Conservation (phyloP, 2,329 filamentous ascomycete species). For the Neopestalotiopsis sp. region DNA sequence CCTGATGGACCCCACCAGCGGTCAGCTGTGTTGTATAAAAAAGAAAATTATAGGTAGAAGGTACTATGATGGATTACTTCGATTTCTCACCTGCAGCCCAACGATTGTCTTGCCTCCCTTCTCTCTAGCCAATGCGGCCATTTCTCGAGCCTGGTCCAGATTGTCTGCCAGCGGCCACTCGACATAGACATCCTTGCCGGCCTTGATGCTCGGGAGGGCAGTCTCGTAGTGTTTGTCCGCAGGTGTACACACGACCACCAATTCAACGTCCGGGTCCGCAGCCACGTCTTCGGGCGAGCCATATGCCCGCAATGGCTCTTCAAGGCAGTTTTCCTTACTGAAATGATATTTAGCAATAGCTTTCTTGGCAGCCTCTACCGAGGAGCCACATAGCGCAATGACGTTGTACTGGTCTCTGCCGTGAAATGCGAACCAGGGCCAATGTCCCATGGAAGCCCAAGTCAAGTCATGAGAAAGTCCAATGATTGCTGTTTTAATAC, state of each 20-base stretch:
- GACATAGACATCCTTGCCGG: constrained; percentile 57
- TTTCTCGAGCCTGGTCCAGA: constrained; percentile 42
- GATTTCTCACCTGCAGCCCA: constrained; percentile 38
- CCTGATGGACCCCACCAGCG: neutral
- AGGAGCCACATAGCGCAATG: constrained; percentile 57
- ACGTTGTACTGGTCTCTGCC: constrained; percentile 51
- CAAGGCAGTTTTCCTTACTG: too few relatives aligned
- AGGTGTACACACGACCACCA: constrained; percentile 58
- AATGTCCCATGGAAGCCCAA: constrained; percentile 61
- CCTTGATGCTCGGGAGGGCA: constrained; percentile 50
- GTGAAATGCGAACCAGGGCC: constrained; percentile 60
- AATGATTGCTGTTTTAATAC: constrained; percentile 58
- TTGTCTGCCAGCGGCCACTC: constrained; percentile 63
- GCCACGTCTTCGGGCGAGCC: constrained; percentile 53
- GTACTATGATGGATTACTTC: too few relatives aligned
- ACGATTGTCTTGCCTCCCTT: constrained; percentile 47
- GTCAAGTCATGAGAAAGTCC: constrained; percentile 58
- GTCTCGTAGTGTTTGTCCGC: constrained; percentile 57
- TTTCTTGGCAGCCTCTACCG: constrained; percentile 44
- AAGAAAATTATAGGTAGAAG: too few relatives aligned
- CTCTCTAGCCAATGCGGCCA: constrained; percentile 38
- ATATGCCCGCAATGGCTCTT: constrained; percentile 45
- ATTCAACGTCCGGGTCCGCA: constrained; percentile 52
- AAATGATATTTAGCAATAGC: constrained; percentile 39
- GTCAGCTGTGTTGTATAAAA: neutral